phyloP scores from a whole-genome alignment of 495 filamentous ascomycete species.

The Talaromyces liani region DNA sequence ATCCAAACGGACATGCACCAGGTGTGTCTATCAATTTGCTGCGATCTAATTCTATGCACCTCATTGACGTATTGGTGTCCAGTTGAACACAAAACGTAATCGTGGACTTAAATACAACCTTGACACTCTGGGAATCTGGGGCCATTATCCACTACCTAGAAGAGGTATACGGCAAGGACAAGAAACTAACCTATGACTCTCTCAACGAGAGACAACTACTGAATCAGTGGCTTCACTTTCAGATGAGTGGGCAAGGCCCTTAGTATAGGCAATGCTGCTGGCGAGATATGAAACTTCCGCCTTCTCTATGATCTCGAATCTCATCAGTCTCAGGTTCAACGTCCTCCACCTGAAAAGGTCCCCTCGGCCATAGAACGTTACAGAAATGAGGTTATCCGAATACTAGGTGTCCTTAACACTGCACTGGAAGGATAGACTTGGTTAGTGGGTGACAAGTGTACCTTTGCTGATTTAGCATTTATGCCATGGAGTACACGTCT shows the following conservation, averaged over 20 bases:
- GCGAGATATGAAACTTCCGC: conserved; percentile 6
- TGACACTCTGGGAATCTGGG: conserved; percentile 65
- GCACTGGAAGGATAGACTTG: conserved; percentile 44
- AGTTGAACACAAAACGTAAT: conserved; percentile 25
- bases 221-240: conserved; percentile 63
- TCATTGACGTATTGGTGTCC: too few species aligned
- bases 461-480: conserved; percentile 54
- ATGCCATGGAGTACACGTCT: conserved; percentile 35
- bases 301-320: too few species aligned
- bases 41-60: too few species aligned
- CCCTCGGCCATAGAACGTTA: conserved; percentile 54
- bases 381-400: conserved; percentile 49
- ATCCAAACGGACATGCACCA: conserved; percentile 64
- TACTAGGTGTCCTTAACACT: conserved; percentile 50
- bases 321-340: conserved; percentile 25
- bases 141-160: conserved; percentile 67
- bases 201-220: conserved; percentile 42
- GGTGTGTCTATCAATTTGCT: too few species aligned
- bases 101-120: conserved; percentile 58
- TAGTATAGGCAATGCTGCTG: conserved; percentile 56
- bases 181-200: conserved; percentile 48
- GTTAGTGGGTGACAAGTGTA: conserved; percentile 52
- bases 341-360: conserved; percentile 49
- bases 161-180: conserved; percentile 59
- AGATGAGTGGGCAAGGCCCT: conserved; percentile 61